A percentile compares a stretch with the other conserved stretches of the same genome.
These are phyloP conservation scores for Cladosporium sp. DNA, from an alignment of 2,329 filamentous ascomycete genomes.

Conservation along the genomic window DNA sequence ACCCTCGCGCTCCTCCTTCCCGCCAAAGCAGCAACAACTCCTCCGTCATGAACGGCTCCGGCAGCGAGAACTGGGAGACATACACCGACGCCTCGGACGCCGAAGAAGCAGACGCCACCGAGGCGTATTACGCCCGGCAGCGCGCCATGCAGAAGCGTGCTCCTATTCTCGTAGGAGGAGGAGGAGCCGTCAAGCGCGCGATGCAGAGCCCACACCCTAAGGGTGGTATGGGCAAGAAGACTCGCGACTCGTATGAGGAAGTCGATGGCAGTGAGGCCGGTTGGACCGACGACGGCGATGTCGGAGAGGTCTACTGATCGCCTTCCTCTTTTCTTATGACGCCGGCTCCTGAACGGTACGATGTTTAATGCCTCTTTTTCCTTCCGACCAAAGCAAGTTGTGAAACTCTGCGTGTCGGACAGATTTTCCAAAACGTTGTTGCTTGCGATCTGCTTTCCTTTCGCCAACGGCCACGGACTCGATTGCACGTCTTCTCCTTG, in stretches of 20 bases:
- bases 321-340: too few relatives aligned
- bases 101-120: constrained; percentile 62
- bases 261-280: constrained; percentile 31
- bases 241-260: constrained; percentile 19
- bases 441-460: too few relatives aligned
- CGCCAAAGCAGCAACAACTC: constrained; percentile 31
- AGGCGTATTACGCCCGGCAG: constrained; percentile 71
- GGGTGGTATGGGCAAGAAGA: constrained; percentile 11
- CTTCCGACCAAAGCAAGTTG: neutral
- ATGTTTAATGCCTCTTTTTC: too few relatives aligned
- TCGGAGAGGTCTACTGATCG: constrained; percentile 32
- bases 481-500: neutral
- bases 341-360: too few relatives aligned
- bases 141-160: constrained; percentile 2
- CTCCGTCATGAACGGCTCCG: constrained; percentile 42
- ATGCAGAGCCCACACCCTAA: constrained; percentile 12
- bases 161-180: constrained; percentile 5
- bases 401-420: neutral
- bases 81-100: constrained; percentile 63
- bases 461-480: too few relatives aligned
- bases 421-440: too few relatives aligned
- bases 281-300: constrained; percentile 34
- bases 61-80: constrained; percentile 96
- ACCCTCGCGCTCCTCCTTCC: constrained; percentile 29
- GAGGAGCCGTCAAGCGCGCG: constrained; percentile 9